Evolutionary conservation across 768 basidiomycete species (phyloP).

Genomic region (Galerina sulciceps): DNA sequence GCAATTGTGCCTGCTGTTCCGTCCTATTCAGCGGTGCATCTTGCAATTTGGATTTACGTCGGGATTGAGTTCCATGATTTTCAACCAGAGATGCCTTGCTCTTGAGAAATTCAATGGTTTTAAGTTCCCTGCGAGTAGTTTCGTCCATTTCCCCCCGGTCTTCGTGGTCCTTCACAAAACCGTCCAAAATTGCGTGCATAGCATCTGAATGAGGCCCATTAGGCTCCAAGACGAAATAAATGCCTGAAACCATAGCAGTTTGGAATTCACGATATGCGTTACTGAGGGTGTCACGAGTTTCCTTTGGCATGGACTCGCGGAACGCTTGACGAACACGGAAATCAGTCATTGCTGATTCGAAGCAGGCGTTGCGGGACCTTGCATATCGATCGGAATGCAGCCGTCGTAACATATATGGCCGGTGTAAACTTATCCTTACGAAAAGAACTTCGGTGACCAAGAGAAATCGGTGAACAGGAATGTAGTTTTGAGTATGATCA

Average conservation of each 20-base stretch:
- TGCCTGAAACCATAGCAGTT: slow-evolving; percentile 87
- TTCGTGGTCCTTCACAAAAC: slow-evolving; percentile 73
- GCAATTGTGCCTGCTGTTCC: slow-evolving; percentile 55
- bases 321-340: slow-evolving; percentile 79
- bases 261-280: slow-evolving; percentile 89
- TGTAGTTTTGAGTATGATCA: slow-evolving; percentile 65
- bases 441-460: slow-evolving; percentile 90
- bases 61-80: slow-evolving; percentile 33
- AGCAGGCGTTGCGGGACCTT: slow-evolving; percentile 84
- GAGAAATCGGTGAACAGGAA: slow-evolving; percentile 87
- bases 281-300: slow-evolving; percentile 71
- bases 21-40: slow-evolving; percentile 30
- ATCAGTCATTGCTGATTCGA: slow-evolving; percentile 89
- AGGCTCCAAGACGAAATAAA: slow-evolving; percentile 83
- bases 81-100: slow-evolving; percentile 63
- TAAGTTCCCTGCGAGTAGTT: slow-evolving; percentile 81
- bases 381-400: slow-evolving; percentile 80
- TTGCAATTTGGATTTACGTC: slow-evolving; percentile 26
- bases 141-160: slow-evolving; percentile 75
- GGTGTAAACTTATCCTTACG: slow-evolving; percentile 81
- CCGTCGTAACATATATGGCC: slow-evolving; percentile 85
- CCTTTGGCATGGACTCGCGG: slow-evolving; percentile 60
- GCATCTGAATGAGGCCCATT: slow-evolving; percentile 65
- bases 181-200: slow-evolving; percentile 83
- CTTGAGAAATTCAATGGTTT: slow-evolving; percentile 84